These are phyloP conservation scores for Penicillium vulpinum DNA, from an alignment of 2,329 filamentous ascomycete genomes.

Conservation along the genomic window DNA sequence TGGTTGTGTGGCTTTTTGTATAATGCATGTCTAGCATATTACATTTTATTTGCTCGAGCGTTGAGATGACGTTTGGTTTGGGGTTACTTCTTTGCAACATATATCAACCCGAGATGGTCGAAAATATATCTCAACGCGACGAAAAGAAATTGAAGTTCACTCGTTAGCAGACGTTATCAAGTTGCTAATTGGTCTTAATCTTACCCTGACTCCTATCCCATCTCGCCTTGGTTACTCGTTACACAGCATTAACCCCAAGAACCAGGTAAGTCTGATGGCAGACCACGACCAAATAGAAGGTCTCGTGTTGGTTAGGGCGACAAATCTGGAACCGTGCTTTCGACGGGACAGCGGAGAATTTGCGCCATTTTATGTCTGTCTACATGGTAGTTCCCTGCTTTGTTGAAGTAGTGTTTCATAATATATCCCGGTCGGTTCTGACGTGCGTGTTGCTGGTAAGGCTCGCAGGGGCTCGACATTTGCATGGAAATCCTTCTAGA, in stretches of 20 bases:
- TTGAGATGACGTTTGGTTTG: neutral
- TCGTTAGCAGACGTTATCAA: neutral
- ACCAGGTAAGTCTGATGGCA: neutral
- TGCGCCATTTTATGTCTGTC: neutral
- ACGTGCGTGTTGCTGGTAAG: neutral
- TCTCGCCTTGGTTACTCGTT: neutral
- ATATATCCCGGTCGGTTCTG: slow-evolving; percentile 1
- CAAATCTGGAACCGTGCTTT: neutral
- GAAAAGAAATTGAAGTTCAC: neutral
- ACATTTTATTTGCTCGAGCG: too few species aligned
- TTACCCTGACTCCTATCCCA: neutral
- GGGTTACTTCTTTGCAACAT: neutral
- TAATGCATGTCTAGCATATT: neutral
- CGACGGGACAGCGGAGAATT: neutral
- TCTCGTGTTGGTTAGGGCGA: neutral
- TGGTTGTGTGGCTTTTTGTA: neutral
- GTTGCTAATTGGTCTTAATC: neutral
- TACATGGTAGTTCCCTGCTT: neutral
- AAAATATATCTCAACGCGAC: neutral
- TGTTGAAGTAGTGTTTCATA: neutral
- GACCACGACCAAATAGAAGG: neutral
- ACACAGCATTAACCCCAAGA: slow-evolving; percentile 5
- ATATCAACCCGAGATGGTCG: neutral
- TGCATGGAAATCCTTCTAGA: neutral
- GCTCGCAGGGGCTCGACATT: neutral